Conservation (phyloP, 495 filamentous ascomycete species). For the Annulohypoxylon maeteangense region DNA sequence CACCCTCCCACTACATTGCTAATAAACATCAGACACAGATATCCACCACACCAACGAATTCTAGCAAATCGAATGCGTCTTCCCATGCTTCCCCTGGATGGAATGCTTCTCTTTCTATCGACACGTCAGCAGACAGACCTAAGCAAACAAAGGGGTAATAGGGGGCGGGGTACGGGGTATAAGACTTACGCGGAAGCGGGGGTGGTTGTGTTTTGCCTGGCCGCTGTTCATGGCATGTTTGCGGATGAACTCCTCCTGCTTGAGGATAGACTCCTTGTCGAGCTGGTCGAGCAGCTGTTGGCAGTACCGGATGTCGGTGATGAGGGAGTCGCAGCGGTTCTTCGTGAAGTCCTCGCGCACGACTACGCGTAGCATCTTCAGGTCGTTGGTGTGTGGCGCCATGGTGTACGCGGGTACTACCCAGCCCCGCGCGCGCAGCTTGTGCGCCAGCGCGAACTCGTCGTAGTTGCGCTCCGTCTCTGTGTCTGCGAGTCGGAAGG, state of each 20-base stretch:
- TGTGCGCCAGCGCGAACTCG: constrained; percentile 84
- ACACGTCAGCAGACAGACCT: background rate
- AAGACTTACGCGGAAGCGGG: constrained; percentile 64
- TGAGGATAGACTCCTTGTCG: constrained; percentile 73
- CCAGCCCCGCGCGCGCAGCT: constrained; percentile 85
- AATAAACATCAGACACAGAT: background rate
- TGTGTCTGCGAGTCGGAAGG: constrained; percentile 73
- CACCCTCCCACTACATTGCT: background rate
- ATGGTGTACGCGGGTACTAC: constrained; percentile 94
- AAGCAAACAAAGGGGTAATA: background rate
- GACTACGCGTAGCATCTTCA: constrained; percentile 90
- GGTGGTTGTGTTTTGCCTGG: constrained; percentile 69
- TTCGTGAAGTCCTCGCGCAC: constrained; percentile 89
- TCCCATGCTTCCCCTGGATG: constrained; percentile 86
- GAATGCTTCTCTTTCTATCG: constrained; percentile 78
- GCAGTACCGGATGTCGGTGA: constrained; percentile 77
- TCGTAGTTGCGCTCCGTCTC: constrained; percentile 72
- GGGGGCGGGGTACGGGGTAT: background rate
- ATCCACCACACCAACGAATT: background rate
- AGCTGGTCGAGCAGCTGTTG: constrained; percentile 74
- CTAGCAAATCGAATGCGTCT: constrained; percentile 87
- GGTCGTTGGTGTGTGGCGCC: constrained; percentile 79
- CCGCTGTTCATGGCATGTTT: constrained; percentile 65
- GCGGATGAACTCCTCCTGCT: constrained; percentile 72
- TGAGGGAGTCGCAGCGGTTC: constrained; percentile 75